These are phyloP conservation scores for Bisporella sp. DNA, from an alignment of 2,329 filamentous ascomycete genomes.

Conservation along the genomic window DNA sequence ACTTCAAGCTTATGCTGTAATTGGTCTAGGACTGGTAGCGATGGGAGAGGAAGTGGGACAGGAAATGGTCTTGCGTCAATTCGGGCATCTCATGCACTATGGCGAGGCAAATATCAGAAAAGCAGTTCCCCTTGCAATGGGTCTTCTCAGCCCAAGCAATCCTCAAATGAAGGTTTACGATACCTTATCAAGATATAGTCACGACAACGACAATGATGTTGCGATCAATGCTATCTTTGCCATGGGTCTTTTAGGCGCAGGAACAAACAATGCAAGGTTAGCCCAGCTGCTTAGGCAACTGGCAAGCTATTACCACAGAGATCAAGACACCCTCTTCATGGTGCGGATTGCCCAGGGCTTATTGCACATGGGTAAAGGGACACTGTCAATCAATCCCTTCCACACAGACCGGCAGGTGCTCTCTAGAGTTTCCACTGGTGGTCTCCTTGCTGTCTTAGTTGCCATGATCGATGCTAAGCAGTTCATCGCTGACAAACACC, in stretches of 20 bases:
- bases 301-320: constrained; percentile 96
- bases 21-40: constrained; percentile 87
- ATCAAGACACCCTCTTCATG: constrained; percentile 97
- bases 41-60: constrained; percentile 99
- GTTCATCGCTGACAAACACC: constrained; percentile 59
- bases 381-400: constrained; percentile 94
- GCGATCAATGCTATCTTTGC: constrained; percentile 98
- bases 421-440: constrained; percentile 83
- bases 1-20: constrained; percentile 89
- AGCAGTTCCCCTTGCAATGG: constrained; percentile 93
- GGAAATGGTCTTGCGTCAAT: constrained; percentile 96
- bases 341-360: constrained; percentile 96
- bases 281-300: constrained; percentile 91
- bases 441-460: constrained; percentile 82
- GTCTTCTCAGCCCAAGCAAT: constrained; percentile 92
- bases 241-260: constrained; percentile 94
- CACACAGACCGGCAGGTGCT: constrained; percentile 96
- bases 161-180: constrained; percentile 99
- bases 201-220: constrained; percentile 98
- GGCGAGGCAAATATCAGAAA: constrained; percentile 95
- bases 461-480: constrained; percentile 94
- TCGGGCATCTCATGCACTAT: constrained; percentile 98
- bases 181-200: constrained; percentile 91
- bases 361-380: constrained; percentile 98
- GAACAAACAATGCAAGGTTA: constrained; percentile 95